These are phyloP conservation scores for Inga oerstediana DNA, from an alignment of 306 rosid species.

Conservation along the genomic window DNA sequence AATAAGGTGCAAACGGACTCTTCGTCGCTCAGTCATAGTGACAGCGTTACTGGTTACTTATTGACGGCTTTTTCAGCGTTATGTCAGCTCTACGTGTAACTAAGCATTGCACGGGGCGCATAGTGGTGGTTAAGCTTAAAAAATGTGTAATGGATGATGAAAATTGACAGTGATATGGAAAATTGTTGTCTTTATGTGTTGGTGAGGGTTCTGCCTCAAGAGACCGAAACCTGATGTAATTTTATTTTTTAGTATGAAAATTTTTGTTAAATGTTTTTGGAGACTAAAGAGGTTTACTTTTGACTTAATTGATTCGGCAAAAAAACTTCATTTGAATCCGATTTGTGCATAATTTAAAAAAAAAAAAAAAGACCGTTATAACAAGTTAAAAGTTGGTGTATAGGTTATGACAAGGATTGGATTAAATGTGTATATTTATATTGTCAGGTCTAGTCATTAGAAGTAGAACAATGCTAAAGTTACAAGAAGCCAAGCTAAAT, in stretches of 20 bases:
- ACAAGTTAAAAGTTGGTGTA: not conserved
- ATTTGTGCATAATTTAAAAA: not conserved
- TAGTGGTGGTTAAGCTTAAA: not conserved
- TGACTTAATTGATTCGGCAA: not conserved
- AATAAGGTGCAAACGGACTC: not conserved
- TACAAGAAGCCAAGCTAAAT: not conserved
- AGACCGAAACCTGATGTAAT: not conserved
- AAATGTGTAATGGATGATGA: not conserved
- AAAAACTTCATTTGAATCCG: not conserved
- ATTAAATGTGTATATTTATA: not conserved
- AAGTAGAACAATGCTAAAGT: not conserved
- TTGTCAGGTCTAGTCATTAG: not conserved
- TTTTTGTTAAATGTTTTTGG: not conserved
- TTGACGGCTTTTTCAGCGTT: not conserved
- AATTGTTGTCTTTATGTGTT: not conserved
- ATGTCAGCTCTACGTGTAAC: slow-evolving; percentile 13
- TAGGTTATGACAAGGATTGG: not conserved
- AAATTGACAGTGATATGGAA: not conserved
- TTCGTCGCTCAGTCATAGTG: not conserved
- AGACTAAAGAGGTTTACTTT: not conserved
- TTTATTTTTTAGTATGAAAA: not conserved
- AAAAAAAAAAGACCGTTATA: not conserved
- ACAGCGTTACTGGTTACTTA: not conserved
- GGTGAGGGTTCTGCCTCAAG: not conserved
- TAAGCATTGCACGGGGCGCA: not conserved